Conservation (phyloP, 805 yeast genomes). For the Phaffomyces thermotolerans region DNA sequence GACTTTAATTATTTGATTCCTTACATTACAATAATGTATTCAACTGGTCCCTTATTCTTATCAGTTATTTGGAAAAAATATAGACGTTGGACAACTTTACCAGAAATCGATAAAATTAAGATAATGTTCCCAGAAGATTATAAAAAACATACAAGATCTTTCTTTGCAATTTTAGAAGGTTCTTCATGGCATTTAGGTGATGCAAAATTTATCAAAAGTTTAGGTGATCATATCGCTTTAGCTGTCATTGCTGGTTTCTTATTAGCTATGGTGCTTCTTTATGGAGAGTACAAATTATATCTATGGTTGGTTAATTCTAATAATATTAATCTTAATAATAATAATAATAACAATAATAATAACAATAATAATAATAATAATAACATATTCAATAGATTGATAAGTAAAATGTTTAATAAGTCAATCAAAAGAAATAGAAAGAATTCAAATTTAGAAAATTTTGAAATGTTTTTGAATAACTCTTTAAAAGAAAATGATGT, state of each 20-base stretch:
- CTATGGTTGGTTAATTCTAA: slow-evolving; percentile 23
- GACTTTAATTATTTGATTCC: slow-evolving; percentile 77
- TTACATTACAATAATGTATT: slow-evolving; percentile 84
- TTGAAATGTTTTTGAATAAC: slow-evolving; percentile 11
- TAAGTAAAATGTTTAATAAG: slow-evolving; percentile 12
- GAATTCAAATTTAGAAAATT: slow-evolving; percentile 19
- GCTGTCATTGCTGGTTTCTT: slow-evolving; percentile 67
- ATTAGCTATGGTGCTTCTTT: slow-evolving; percentile 42
- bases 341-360: no score
- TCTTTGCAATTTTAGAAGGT: slow-evolving; percentile 72
- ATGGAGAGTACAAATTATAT: slow-evolving; percentile 40
- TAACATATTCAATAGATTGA: slow-evolving; percentile 4
- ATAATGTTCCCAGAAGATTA: slow-evolving; percentile 70
- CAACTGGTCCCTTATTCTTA: slow-evolving; percentile 86
- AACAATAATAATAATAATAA: no score
- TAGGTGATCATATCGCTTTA: slow-evolving; percentile 67
- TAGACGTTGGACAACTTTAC: slow-evolving; percentile 64
- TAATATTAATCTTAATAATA: no score
- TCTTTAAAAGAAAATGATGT: no score
- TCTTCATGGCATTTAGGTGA: slow-evolving; percentile 92
- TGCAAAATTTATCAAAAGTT: slow-evolving; percentile 65
- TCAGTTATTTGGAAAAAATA: slow-evolving; percentile 85
- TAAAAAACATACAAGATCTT: slow-evolving; percentile 51
- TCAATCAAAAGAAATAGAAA: slow-evolving; percentile 22
- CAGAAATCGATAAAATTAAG: slow-evolving; percentile 58